phyloP scores from a whole-genome alignment of 169 alveolate species.

The Theileria annulata region DNA sequence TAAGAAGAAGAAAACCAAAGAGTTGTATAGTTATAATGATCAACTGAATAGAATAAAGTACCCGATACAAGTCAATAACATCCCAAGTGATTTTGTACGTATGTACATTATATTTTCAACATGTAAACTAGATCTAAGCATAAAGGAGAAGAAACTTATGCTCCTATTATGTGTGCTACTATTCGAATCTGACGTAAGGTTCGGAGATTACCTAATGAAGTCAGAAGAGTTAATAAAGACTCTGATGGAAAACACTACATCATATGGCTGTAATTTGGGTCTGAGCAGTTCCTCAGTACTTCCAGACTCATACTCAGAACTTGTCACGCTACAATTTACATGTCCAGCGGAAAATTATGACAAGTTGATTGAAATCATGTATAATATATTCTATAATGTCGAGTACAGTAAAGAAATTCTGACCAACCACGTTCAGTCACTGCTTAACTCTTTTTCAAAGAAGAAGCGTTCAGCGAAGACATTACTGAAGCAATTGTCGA shows the following conservation, averaged over 20 bases:
- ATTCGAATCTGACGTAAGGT: slow-evolving; percentile 64
- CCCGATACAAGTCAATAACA: slow-evolving; percentile 69
- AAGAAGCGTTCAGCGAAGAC: slow-evolving; percentile 55
- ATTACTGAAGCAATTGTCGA: slow-evolving; percentile 28
- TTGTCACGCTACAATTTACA: slow-evolving; percentile 42
- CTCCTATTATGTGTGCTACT: slow-evolving; percentile 61
- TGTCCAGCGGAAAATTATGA: slow-evolving; percentile 60
- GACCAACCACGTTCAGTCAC: slow-evolving; percentile 14
- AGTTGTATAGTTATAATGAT: neutral
- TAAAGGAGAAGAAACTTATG: slow-evolving; percentile 47
- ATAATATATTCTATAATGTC: slow-evolving; percentile 42
- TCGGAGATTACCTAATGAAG: slow-evolving; percentile 26
- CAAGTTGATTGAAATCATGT: slow-evolving; percentile 42
- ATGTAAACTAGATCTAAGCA: slow-evolving; percentile 19
- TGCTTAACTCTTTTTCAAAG: slow-evolving; percentile 48
- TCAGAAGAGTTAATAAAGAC: slow-evolving; percentile 60
- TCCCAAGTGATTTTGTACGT: slow-evolving; percentile 70
- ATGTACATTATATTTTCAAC: slow-evolving; percentile 64
- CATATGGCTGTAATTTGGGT: slow-evolving; percentile 67
- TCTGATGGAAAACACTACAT: slow-evolving; percentile 57
- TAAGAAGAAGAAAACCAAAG: neutral
- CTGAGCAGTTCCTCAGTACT: slow-evolving; percentile 43
- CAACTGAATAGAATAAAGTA: slow-evolving; percentile 44
- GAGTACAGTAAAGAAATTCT: slow-evolving; percentile 40
- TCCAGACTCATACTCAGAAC: slow-evolving; percentile 59